A percentile compares a stretch with the other conserved stretches of the same genome.
Evolutionary conservation across 164 flowering plant genomes (phyloP).

Genomic region (Aristolochia californica): DNA sequence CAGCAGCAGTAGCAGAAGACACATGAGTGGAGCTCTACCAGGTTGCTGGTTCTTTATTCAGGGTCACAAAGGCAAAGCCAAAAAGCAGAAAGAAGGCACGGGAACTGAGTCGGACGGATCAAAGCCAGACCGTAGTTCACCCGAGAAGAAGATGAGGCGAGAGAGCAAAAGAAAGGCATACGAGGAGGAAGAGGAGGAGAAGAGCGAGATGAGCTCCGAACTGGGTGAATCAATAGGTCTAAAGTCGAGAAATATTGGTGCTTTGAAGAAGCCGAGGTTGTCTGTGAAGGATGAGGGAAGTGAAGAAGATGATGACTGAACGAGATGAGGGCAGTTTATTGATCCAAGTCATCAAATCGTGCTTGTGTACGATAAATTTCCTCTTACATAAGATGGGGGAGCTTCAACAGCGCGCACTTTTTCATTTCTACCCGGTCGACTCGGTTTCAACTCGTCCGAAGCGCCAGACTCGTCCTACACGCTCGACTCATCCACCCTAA

Average conservation of each 20-base stretch:
- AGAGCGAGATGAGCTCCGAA: conserved; percentile 15
- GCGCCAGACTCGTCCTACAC: too few relatives aligned
- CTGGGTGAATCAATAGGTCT: conserved; percentile 4
- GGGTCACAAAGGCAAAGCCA: conserved; percentile 20
- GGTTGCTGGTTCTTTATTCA: conserved; percentile 33
- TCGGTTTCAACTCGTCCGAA: too few relatives aligned
- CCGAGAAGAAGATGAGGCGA: conserved; percentile 6
- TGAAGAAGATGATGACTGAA: conserved; percentile 18
- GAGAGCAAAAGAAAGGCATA: conserved; percentile 8
- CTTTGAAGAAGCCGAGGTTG: conserved; percentile 29
- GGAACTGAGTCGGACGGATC: conserved; percentile 2
- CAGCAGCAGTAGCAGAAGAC: conserved; percentile 20
- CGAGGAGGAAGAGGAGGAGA: conserved; percentile 13
- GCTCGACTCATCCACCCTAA: too few relatives aligned
- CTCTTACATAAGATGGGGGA: too few relatives aligned
- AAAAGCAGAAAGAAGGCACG: conserved; percentile 6
- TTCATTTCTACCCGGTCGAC: too few relatives aligned
- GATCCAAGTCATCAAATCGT: too few relatives aligned
- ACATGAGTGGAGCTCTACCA: conserved; percentile 9
- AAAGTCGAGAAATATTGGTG: not conserved
- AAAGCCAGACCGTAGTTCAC: not conserved
- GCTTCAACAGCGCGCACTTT: too few relatives aligned
- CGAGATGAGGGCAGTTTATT: too few relatives aligned
- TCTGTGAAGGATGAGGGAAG: conserved; percentile 15
- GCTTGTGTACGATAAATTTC: too few relatives aligned